Base-by-base conservation (phyloP, 257 asterid species). In the Osmanthus fragrans region DNA sequence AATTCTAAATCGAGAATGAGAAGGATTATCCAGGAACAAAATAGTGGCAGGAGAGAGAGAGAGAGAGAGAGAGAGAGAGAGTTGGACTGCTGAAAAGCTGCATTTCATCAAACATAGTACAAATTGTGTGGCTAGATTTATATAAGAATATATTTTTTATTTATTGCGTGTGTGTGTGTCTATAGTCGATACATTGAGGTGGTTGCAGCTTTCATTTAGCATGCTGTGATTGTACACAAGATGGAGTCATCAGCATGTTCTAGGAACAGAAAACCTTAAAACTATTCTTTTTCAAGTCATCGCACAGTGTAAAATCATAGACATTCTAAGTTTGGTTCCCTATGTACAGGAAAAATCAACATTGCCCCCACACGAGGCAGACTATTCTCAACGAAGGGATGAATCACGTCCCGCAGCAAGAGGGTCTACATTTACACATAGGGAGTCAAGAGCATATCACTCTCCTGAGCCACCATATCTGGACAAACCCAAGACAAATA, bases 301-400 rank as follows among this genome's bases (percentile, higher is more conserved):
- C 40, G 33, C 56, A 54, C 45, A 66, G 73, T 72, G 21, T 73
- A 74, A 73, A 73, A 64, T 36, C 73, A 25, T 64, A 75, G 70
- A 45, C 78, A 72, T 77, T 76, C 85, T 86, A 74, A 87, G 82
- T 77, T 69, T 72, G 69, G 78, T 68, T 82, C 64, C 71, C 54
- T 75, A 63, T 81, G 84, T 84, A 80, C 97, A 94, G 99, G 99
- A 94, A 54, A 94, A 94, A 86, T 85, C 98, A 68, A 73, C 82
- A 76, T 72, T 80, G 54, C 69, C 85, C 69, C 76, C 86, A 82
- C 89, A 87, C 40, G 90, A 86, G 74, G 91, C 88, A 58, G 91
- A 85, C 74, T 88, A 89, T 83, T 74, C 81, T 42, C 90, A 85
- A 56, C 82, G 82, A 33, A 81, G 91, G 79, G 96, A 88, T 74